A percentile compares a stretch with the other conserved stretches of the same genome.
These are phyloP conservation scores for Pichia membranifaciens DNA, from an alignment of 805 yeast genomes.

Conservation along the genomic window DNA sequence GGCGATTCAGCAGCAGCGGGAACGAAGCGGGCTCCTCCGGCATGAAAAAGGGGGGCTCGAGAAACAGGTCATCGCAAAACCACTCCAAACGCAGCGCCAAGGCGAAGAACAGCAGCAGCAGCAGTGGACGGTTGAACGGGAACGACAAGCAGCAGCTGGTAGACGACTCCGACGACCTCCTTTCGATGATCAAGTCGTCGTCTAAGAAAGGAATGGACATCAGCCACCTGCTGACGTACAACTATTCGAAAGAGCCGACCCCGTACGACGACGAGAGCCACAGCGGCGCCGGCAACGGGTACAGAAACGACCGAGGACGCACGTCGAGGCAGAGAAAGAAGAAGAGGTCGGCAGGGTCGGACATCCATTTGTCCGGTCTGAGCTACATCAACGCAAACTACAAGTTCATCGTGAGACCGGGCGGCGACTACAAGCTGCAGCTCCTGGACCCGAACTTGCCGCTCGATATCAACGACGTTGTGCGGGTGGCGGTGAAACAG, in stretches of 20 bases:
- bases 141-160: constrained; percentile 4
- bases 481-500: constrained; percentile 69
- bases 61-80: constrained; percentile 5
- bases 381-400: constrained; percentile 77
- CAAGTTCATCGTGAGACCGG: constrained; percentile 70
- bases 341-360: not conserved
- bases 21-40: not conserved
- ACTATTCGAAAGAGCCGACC: constrained; percentile 32
- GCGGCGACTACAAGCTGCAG: constrained; percentile 52
- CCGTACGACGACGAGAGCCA: constrained; percentile 5
- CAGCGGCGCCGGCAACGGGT: constrained; percentile 7
- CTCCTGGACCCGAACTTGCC: constrained; percentile 71
- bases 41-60: constrained; percentile 8
- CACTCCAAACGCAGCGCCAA: constrained; percentile 4
- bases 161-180: constrained; percentile 15
- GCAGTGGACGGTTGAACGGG: not conserved
- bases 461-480: constrained; percentile 51
- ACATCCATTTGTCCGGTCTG: constrained; percentile 53
- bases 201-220: constrained; percentile 35
- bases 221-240: constrained; percentile 61
- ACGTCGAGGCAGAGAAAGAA: constrained; percentile 18
- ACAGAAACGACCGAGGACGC: constrained; percentile 11
- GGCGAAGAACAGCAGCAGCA: not conserved
- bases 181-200: constrained; percentile 17
- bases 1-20: not conserved